Evolutionary conservation across 1,284 basidiomycete species (phyloP).

Genomic region (Entoloma clypeatum): DNA sequence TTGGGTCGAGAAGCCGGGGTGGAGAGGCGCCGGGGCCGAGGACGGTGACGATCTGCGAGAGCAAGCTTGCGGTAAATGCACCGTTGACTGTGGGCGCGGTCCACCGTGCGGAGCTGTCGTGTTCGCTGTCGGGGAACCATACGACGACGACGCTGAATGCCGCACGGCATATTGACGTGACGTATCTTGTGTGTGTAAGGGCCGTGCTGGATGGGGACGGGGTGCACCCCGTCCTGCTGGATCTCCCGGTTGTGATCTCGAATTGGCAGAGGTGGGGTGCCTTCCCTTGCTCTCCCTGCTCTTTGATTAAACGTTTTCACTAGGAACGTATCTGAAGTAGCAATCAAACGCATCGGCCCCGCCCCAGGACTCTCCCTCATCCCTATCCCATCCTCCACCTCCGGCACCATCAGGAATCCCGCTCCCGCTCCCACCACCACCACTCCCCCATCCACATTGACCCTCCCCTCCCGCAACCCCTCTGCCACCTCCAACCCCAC

Average conservation of each 20-base stretch:
- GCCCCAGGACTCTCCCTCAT: slow-evolving; percentile 59
- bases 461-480: slow-evolving; percentile 20
- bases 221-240: slow-evolving; percentile 61
- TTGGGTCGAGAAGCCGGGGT: no score
- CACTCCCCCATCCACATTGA: slow-evolving; percentile 21
- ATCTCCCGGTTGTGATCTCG: slow-evolving; percentile 73
- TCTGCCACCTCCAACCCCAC: slow-evolving; percentile 14
- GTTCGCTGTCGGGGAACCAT: slow-evolving; percentile 65
- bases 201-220: slow-evolving; percentile 70
- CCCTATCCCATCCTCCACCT: slow-evolving; percentile 21
- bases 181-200: slow-evolving; percentile 71
- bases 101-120: slow-evolving; percentile 66
- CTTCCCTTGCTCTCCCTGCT: slow-evolving; percentile 13
- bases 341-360: slow-evolving; percentile 61
- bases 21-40: slow-evolving; percentile 54
- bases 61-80: slow-evolving; percentile 67
- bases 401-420: slow-evolving; percentile 20
- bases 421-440: slow-evolving; percentile 12
- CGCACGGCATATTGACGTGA: slow-evolving; percentile 78
- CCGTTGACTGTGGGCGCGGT: slow-evolving; percentile 67
- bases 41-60: slow-evolving; percentile 52
- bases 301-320: slow-evolving; percentile 2
- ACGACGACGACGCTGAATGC: slow-evolving; percentile 73
- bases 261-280: slow-evolving; percentile 72
- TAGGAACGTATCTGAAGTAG: slow-evolving; percentile 5